A percentile compares a stretch with the other conserved stretches of the same genome.
Evolutionary conservation across 179 eudicot species (phyloP).

Genomic region (Actinidia polygama): DNA sequence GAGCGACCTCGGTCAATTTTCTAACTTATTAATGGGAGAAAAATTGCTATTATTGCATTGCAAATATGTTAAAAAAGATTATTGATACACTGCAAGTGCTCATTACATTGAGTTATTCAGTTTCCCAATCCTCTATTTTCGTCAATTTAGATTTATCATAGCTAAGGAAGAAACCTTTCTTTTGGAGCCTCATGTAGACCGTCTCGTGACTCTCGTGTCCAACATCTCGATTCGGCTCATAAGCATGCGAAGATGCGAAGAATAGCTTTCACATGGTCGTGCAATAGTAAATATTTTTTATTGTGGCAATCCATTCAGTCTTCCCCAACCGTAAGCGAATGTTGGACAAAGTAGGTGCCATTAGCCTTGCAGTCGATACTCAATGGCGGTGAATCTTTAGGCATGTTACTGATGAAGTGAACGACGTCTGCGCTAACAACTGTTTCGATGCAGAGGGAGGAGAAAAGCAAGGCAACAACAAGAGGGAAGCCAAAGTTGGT

Average conservation of each 20-base stretch:
- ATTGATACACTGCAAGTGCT: neutral
- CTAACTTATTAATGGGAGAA: too few species aligned
- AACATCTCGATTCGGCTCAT: neutral
- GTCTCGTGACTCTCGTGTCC: neutral
- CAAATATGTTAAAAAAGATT: too few species aligned
- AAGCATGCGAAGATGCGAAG: neutral
- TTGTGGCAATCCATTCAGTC: neutral
- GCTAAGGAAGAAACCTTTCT: neutral
- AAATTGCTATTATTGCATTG: too few species aligned
- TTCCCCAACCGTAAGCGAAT: neutral
- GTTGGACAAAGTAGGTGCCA: neutral
- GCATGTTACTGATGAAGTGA: neutral
- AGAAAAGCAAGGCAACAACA: neutral
- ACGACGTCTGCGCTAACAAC: neutral
- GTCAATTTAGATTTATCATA: neutral
- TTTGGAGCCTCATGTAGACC: neutral
- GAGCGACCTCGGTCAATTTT: too few species aligned
- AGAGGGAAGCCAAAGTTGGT: neutral
- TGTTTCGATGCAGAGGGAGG: neutral
- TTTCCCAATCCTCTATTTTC: neutral
- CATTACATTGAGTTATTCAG: neutral
- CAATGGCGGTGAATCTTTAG: conserved; percentile 3
- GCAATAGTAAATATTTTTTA: neutral
- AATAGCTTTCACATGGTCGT: neutral
- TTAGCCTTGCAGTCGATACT: neutral